Percentiles rank a stretch among this genome's conserved stretches.
phyloP scores from a whole-genome alignment of 2,329 filamentous ascomycete genomes.

The Exophiala calicioides region DNA sequence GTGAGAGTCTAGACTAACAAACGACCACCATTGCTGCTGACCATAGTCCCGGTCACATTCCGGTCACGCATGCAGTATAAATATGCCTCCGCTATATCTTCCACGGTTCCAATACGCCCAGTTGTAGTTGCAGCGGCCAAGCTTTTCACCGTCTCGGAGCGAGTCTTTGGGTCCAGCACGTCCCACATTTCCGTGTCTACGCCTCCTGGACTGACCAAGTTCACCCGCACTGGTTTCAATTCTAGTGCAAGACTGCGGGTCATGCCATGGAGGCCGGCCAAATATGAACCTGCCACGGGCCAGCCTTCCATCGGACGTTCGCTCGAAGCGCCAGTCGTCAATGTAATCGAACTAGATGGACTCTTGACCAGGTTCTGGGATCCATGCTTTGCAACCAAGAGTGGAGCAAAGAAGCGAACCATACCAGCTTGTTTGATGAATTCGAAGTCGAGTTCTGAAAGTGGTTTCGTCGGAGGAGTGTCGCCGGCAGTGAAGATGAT shows the following conservation, averaged over 20 bases:
- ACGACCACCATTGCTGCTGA: constrained; percentile 44
- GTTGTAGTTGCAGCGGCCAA: constrained; percentile 19
- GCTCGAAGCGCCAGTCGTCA: constrained; percentile 56
- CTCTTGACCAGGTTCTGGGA: constrained; percentile 44
- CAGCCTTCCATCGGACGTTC: constrained; percentile 51
- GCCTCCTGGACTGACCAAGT: constrained; percentile 59
- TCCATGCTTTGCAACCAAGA: constrained; percentile 53
- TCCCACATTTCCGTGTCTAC: constrained; percentile 50
- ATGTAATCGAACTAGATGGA: constrained; percentile 51
- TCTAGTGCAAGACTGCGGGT: constrained; percentile 61
- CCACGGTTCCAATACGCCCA: constrained; percentile 39
- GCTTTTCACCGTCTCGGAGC: constrained; percentile 10
- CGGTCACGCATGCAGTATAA: constrained; percentile 49
- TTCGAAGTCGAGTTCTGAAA: constrained; percentile 44
- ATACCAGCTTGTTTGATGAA: constrained; percentile 45
- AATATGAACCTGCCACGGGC: constrained; percentile 52
- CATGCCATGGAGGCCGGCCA: constrained; percentile 55
- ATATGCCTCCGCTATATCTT: constrained; percentile 50
- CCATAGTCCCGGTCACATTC: constrained; percentile 47
- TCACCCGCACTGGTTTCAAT: constrained; percentile 63
- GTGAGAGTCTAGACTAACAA: constrained; percentile 30
- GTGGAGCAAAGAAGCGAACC: constrained; percentile 53
- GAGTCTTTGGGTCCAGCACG: constrained; percentile 26
- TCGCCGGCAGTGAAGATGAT: constrained; percentile 59
- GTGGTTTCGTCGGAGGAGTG: constrained; percentile 39